Evolutionary conservation across 805 yeast genomes (phyloP), one percentile per base, ranked within the genome.

Genomic region (Suhomyces faveliae): DNA sequence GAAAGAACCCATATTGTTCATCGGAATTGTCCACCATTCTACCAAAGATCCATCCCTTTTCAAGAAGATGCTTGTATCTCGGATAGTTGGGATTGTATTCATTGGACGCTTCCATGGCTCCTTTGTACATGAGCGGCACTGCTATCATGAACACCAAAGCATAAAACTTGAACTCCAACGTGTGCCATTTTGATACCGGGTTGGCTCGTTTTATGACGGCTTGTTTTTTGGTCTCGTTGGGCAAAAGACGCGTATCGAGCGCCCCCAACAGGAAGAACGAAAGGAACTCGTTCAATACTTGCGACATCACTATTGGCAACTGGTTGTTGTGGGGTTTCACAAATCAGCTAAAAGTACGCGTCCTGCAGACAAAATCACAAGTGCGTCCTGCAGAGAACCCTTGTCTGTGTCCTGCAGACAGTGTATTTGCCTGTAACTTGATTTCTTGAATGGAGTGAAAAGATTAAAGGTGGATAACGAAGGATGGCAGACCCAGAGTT

Each of bases 21-120:
- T 94, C 99, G 4, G 96, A 86, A 62, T 92, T 91, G 64, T 94
- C 99, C 37, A 89, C 96, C 65, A 85, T 86, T 21, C 96, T 70
- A 7, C 96, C 97, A 61, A 85, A 80, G 56, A 90, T 69, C 98
- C 98, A 92, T 4, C 99, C 98, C 5, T 81, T 73, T 23, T 85
- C 75, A 44, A 92, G 71, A 33, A 84, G 68, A 43, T 80, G 77
- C 54, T 78, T 77, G 60, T 78, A 89, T 43, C 71, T 71, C 15
- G 77, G 75, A 61, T 85, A 92, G 60, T 89, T 89, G 9, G 86
- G 84, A 58, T 87, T 89, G 2, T 81, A 70, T 53, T 83, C 85
- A 57, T 82, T 83, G 27, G 91, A 84, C 7, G 95, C 92, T 30
- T 81, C 85, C 78, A 87, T 78, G 1, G 94, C 96, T 0, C 94